Evolutionary conservation across 2,329 filamentous ascomycete genomes (phyloP).

Genomic region (Cladophialophora psammophila): DNA sequence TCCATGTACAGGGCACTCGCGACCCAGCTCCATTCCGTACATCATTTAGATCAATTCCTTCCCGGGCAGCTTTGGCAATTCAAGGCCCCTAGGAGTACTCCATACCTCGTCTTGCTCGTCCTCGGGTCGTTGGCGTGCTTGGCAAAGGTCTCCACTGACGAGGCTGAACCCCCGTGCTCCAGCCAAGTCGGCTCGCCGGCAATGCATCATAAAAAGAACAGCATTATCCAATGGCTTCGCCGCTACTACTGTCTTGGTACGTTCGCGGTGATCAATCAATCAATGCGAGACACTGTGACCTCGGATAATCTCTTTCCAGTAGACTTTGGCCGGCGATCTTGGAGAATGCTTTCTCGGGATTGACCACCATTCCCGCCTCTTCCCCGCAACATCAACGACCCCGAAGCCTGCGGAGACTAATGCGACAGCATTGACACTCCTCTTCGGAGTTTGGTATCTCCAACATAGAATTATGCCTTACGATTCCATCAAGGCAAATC

Average conservation of each 20-base stretch:
- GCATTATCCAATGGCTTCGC: neutral
- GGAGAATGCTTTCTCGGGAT: constrained; percentile 9
- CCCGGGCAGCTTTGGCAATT: no score
- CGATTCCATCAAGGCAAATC: neutral
- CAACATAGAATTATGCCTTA: neutral
- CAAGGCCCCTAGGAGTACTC: no score
- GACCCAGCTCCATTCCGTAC: no score
- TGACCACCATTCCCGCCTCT: neutral
- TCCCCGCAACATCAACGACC: constrained; percentile 14
- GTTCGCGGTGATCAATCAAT: neutral
- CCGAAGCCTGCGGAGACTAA: neutral
- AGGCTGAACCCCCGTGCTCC: neutral
- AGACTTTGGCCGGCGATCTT: constrained; percentile 5
- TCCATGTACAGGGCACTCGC: no score
- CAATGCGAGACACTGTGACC: neutral
- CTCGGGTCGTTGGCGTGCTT: neutral
- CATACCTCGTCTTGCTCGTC: no score
- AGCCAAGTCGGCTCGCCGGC: neutral
- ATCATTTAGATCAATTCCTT: no score
- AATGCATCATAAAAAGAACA: neutral
- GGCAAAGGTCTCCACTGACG: constrained; percentile 1
- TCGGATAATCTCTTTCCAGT: neutral
- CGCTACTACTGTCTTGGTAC: neutral
- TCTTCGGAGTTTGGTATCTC: neutral
- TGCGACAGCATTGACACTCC: neutral